Conservation (phyloP, 352 stramenopile genomes). For the Hyphochytrium catenoides region DNA sequence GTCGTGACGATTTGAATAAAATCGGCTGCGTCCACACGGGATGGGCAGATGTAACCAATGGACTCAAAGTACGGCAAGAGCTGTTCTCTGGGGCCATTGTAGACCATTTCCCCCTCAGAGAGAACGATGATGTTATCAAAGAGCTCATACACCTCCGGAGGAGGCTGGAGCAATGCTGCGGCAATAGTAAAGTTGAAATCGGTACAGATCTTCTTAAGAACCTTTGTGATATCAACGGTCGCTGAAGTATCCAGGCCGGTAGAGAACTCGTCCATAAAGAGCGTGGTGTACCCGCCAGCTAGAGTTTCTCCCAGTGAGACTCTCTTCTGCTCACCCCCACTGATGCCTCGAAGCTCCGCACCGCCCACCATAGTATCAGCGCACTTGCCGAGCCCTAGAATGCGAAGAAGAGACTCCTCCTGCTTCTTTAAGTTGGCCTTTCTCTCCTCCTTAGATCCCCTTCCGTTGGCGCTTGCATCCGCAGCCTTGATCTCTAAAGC, state of each 20-base stretch:
- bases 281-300: constrained; percentile 4
- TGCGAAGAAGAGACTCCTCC: constrained; percentile 3
- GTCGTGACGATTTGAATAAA: constrained; percentile 49
- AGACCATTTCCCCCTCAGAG: constrained; percentile 45
- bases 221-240: constrained; percentile 7
- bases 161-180: constrained; percentile 16
- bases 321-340: constrained; percentile 32
- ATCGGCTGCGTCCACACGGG: constrained; percentile 38
- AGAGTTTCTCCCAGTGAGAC: constrained; percentile 56
- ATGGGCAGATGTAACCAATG: constrained; percentile 21
- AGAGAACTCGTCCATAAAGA: constrained; percentile 6
- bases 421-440: constrained; percentile 1
- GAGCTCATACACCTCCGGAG: constrained; percentile 50
- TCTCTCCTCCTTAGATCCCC: too few species aligned
- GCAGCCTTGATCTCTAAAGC: constrained; percentile 7
- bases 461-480: too few species aligned
- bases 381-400: constrained; percentile 13
- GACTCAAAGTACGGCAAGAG: constrained; percentile 22
- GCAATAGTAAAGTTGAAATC: constrained; percentile 9
- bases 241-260: constrained; percentile 6
- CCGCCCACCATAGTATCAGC: constrained; percentile 17
- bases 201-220: constrained; percentile 2
- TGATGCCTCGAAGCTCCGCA: constrained; percentile 28
- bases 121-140: constrained; percentile 67
- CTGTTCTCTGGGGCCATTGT: constrained; percentile 18